A percentile compares a stretch with the other conserved stretches of the same genome.
phyloP scores from a whole-genome alignment of 768 basidiomycete genomes.

The Tephrocybe sp. region DNA sequence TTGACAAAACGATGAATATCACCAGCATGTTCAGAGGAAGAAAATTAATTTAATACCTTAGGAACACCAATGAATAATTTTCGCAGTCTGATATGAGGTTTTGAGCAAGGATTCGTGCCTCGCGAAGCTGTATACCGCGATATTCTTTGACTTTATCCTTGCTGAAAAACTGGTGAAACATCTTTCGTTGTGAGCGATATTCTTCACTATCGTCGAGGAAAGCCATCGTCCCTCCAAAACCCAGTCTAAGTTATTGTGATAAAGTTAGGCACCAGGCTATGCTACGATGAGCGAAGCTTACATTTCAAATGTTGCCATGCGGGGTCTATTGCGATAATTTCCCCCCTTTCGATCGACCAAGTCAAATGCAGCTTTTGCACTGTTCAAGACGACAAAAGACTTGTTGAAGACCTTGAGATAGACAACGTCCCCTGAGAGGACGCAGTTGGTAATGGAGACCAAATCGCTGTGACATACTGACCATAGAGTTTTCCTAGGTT shows the following conservation, averaged over 20 bases:
- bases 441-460: not conserved
- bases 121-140: not conserved
- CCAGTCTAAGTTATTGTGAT: not conserved
- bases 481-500: slow-evolving; percentile 32
- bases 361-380: not conserved
- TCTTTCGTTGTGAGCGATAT: not conserved
- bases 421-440: not conserved
- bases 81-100: not conserved
- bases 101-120: not conserved
- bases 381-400: not conserved
- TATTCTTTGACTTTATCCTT: not conserved
- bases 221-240: not conserved
- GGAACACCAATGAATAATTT: not conserved
- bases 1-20: not conserved
- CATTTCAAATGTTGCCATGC: not conserved
- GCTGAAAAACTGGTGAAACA: not conserved
- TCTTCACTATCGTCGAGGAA: not conserved
- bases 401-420: not conserved
- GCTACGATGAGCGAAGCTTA: not conserved
- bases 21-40: not conserved
- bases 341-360: not conserved
- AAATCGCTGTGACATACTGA: slow-evolving; percentile 3
- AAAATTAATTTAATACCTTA: not conserved
- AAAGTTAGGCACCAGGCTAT: not conserved
- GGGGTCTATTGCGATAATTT: not conserved